These are phyloP conservation scores for Sporisorium graminicola DNA, from an alignment of 1,284 basidiomycete genomes.

Conservation along the genomic window DNA sequence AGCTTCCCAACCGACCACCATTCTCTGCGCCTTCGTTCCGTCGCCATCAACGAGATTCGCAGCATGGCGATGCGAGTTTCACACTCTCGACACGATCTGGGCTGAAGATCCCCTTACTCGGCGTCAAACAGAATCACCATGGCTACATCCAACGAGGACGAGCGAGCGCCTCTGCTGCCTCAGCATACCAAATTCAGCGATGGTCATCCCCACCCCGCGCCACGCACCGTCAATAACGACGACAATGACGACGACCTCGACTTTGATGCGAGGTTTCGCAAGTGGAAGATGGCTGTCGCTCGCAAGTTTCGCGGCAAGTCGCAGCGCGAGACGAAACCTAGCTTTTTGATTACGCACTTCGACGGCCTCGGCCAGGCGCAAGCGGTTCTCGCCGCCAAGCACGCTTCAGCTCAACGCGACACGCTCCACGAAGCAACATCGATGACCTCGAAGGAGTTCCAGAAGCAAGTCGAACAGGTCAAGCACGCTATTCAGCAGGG, in stretches of 20 bases:
- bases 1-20: not conserved
- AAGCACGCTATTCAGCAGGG: slow-evolving; percentile 58
- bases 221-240: slow-evolving; percentile 5
- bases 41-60: not conserved
- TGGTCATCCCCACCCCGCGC: not conserved
- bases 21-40: not conserved
- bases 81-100: slow-evolving; percentile 9
- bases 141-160: slow-evolving; percentile 17
- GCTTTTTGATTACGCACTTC: slow-evolving; percentile 40
- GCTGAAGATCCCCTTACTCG: slow-evolving; percentile 11
- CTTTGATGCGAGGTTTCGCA: slow-evolving; percentile 55
- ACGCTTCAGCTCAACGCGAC: not conserved
- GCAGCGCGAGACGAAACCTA: slow-evolving; percentile 21
- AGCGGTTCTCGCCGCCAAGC: slow-evolving; percentile 15
- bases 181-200: slow-evolving; percentile 7
- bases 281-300: slow-evolving; percentile 55
- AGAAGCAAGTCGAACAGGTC: slow-evolving; percentile 50
- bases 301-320: slow-evolving; percentile 44
- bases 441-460: slow-evolving; percentile 42
- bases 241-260: slow-evolving; percentile 40
- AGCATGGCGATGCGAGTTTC: slow-evolving; percentile 11
- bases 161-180: slow-evolving; percentile 35
- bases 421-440: slow-evolving; percentile 29
- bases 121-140: slow-evolving; percentile 3
- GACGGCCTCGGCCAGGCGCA: slow-evolving; percentile 33